These are phyloP conservation scores for Asterochloris erici DNA, from an alignment of 139 green algal species.

Conservation along the genomic window DNA sequence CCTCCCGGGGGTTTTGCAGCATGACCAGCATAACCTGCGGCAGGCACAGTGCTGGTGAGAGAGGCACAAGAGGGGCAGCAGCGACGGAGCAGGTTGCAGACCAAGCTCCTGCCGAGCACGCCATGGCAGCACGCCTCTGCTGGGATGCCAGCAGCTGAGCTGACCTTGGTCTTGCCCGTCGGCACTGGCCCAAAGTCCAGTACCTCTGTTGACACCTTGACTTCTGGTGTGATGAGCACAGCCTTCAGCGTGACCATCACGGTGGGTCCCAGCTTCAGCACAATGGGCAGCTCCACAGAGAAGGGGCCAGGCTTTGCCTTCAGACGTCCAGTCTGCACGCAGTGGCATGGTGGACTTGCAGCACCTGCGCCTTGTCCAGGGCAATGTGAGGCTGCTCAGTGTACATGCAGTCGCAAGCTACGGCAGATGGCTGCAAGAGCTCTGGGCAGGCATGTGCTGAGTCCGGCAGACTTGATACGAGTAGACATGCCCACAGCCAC, in stretches of 20 bases:
- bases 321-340: conserved; percentile 6
- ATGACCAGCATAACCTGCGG: conserved; percentile 57
- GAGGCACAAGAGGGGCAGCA: not conserved
- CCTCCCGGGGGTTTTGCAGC: conserved; percentile 67
- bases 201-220: conserved; percentile 35
- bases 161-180: conserved; percentile 53
- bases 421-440: not conserved
- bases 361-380: not conserved
- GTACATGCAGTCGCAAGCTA: not conserved
- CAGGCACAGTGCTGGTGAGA: too few relatives aligned
- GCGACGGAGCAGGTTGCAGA: not conserved
- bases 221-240: conserved; percentile 49
- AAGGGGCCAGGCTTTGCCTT: conserved; percentile 35
- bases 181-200: conserved; percentile 66
- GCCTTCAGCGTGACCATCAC: conserved; percentile 59
- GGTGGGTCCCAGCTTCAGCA: conserved; percentile 53
- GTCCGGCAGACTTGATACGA: too few relatives aligned
- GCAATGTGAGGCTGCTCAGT: not conserved
- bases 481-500: too few relatives aligned
- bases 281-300: conserved; percentile 52
- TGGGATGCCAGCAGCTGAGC: not conserved
- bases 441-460: too few relatives aligned
- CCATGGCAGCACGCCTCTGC: not conserved
- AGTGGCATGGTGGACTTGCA: not conserved
- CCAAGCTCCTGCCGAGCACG: not conserved